Evolutionary conservation across 2,329 filamentous ascomycete genomes (phyloP).

Genomic region (Ramichloridium luteum): DNA sequence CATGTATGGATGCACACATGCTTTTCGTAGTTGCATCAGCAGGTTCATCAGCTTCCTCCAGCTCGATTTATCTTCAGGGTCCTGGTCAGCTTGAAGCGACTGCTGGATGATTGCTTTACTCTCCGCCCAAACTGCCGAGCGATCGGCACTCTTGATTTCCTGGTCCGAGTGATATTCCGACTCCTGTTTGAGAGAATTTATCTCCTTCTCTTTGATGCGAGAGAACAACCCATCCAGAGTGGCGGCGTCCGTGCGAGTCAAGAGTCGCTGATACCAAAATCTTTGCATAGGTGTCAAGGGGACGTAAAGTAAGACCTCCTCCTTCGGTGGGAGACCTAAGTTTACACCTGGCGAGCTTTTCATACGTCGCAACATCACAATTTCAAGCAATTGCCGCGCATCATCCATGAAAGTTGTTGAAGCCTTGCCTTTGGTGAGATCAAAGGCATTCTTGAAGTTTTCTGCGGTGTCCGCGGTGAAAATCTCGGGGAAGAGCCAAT

Average conservation of each 20-base stretch:
- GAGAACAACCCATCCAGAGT: conserved; percentile 43
- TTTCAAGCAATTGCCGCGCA: conserved; percentile 40
- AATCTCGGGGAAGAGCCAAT: conserved; percentile 48
- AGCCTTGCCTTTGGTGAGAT: conserved; percentile 42
- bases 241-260: conserved; percentile 42
- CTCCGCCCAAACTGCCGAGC: conserved; percentile 32
- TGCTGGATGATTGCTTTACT: conserved; percentile 33
- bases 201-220: conserved; percentile 34
- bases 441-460: conserved; percentile 45
- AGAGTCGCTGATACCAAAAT: conserved; percentile 45
- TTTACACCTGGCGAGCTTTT: conserved; percentile 44
- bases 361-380: conserved; percentile 48
- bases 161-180: conserved; percentile 26
- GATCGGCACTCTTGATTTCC: conserved; percentile 9
- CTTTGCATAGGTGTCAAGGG: conserved; percentile 47
- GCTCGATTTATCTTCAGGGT: conserved; percentile 9
- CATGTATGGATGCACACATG: conserved; percentile 44
- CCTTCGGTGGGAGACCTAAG: conserved; percentile 44
- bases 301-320: conserved; percentile 45
- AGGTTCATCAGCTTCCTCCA: conserved; percentile 40
- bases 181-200: conserved; percentile 27
- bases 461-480: conserved; percentile 40
- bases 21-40: conserved; percentile 44
- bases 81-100: conserved; percentile 23
- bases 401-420: conserved; percentile 42